Evolutionary conservation across 2,329 filamentous ascomycete species (phyloP).

Genomic region (Verticillium dahliae): DNA sequence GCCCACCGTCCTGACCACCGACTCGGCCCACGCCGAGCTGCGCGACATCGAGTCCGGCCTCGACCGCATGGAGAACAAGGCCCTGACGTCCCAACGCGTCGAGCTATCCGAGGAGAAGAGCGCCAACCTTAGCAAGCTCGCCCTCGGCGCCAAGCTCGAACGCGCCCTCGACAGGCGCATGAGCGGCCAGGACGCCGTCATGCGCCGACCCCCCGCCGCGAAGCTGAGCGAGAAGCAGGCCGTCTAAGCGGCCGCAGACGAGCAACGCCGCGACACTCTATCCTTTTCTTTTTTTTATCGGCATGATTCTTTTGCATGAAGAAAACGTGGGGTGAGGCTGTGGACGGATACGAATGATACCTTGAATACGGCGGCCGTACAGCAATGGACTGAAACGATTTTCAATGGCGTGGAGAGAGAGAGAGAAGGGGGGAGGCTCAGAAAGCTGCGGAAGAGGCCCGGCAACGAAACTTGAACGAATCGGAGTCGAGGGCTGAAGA

Average conservation of each 20-base stretch:
- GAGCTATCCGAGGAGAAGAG: conserved; percentile 72
- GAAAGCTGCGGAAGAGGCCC: too few relatives aligned
- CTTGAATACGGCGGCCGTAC: not conserved
- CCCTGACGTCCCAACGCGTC: conserved; percentile 75
- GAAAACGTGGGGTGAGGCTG: not conserved
- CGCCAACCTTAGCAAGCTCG: conserved; percentile 77
- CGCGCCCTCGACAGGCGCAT: conserved; percentile 80
- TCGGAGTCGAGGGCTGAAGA: too few relatives aligned
- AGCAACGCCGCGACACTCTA: too few relatives aligned
- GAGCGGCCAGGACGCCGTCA: conserved; percentile 82
- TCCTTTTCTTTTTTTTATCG: not conserved
- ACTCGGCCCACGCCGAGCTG: conserved; percentile 52
- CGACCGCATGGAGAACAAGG: conserved; percentile 85
- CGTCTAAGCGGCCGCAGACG: not conserved
- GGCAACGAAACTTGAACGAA: too few relatives aligned
- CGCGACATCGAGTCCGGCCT: conserved; percentile 71
- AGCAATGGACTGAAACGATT: not conserved
- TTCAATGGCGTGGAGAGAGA: not conserved
- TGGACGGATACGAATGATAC: not conserved
- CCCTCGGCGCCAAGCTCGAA: conserved; percentile 84
- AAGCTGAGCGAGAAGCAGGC: conserved; percentile 26
- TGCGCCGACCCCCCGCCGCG: conserved; percentile 44
- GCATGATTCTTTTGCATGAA: not conserved
- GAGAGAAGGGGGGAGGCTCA: too few relatives aligned
- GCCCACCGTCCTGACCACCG: conserved; percentile 44